phyloP scores from a whole-genome alignment of 1,139 yeast genomes.

The Pichia sp. region DNA sequence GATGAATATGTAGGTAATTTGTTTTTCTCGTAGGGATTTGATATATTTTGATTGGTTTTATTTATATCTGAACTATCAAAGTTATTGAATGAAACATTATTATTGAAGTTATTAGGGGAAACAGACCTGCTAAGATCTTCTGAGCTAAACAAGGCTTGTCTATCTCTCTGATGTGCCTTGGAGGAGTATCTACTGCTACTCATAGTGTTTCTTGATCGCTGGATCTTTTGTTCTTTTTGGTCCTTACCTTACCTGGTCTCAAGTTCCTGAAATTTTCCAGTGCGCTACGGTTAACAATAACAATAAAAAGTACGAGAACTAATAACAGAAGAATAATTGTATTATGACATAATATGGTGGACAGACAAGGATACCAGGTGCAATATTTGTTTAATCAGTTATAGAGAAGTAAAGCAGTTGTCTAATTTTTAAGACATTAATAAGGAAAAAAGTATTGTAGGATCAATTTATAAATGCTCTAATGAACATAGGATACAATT shows the following conservation, averaged over 20 bases:
- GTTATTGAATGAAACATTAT: not conserved
- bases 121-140: slow-evolving; percentile 6
- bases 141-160: slow-evolving; percentile 22
- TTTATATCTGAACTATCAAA: not conserved
- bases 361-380: too few species aligned
- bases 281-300: too few species aligned
- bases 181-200: slow-evolving; percentile 26
- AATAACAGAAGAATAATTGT: too few species aligned
- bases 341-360: too few species aligned
- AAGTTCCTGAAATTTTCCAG: not conserved
- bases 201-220: slow-evolving; percentile 11
- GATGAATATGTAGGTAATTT: slow-evolving; percentile 4
- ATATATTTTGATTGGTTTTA: not conserved
- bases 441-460: too few species aligned
- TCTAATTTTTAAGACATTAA: too few species aligned
- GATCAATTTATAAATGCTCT: too few species aligned
- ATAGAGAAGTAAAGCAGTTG: too few species aligned
- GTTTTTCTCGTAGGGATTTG: slow-evolving; percentile 25
- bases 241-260: not conserved
- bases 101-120: slow-evolving; percentile 1
- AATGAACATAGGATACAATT: too few species aligned
- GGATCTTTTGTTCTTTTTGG: not conserved
- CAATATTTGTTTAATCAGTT: too few species aligned
- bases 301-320: too few species aligned
- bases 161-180: slow-evolving; percentile 24